Evolutionary conservation across 202 grass and related monocot species (phyloP).

Genomic region (Musa balbisiana): DNA sequence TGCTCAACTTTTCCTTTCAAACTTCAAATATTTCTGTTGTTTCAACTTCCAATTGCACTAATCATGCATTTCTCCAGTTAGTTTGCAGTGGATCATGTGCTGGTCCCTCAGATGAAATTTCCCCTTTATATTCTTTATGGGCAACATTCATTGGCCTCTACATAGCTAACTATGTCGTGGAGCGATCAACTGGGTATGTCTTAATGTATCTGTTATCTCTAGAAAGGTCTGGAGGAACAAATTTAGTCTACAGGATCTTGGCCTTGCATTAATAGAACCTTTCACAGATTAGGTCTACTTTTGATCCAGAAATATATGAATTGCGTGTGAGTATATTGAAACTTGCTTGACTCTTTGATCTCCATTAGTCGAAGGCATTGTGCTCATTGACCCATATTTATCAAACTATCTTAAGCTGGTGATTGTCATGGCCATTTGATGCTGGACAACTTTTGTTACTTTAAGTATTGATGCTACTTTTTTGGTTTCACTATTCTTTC

Average conservation of each 20-base stretch:
- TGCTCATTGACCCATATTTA: too few relatives aligned
- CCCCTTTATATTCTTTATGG: constrained; percentile 90
- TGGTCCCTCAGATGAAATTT: constrained; percentile 63
- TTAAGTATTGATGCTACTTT: too few relatives aligned
- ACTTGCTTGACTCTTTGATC: not conserved
- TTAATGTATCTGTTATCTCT: not conserved
- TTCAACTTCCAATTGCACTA: constrained; percentile 7
- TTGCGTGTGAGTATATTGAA: not conserved
- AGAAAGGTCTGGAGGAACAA: not conserved
- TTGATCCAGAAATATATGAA: not conserved
- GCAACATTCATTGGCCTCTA: constrained; percentile 94
- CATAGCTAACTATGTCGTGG: constrained; percentile 98
- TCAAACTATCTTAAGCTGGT: not conserved
- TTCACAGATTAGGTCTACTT: not conserved
- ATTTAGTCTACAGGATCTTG: not conserved
- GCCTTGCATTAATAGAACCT: not conserved
- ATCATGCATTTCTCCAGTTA: constrained; percentile 48
- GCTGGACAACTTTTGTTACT: not conserved
- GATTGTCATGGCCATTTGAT: not conserved
- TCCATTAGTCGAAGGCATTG: not conserved
- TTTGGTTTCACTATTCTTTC: not conserved
- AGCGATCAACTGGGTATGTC: constrained; percentile 84
- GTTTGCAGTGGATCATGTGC: constrained; percentile 64
- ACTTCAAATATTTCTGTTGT: constrained; percentile 2
- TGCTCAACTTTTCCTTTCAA: constrained; percentile 2